A percentile compares a stretch with the other conserved stretches of the same genome.
Evolutionary conservation across 2,329 filamentous ascomycete genomes (phyloP).

Genomic region (Cladosporium phlei): DNA sequence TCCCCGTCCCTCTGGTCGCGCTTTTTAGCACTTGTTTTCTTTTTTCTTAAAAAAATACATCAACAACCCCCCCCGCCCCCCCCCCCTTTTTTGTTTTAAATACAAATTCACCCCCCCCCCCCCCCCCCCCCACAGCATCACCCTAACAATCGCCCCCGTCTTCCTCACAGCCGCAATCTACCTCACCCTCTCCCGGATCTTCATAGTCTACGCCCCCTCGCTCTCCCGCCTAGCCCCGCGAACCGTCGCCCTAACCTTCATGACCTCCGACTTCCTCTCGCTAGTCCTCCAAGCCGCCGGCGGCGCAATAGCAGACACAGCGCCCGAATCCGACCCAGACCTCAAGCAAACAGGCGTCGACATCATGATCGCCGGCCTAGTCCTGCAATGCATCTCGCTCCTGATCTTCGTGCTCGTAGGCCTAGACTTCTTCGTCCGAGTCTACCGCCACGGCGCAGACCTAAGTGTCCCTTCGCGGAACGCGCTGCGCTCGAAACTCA

Average conservation of each 20-base stretch:
- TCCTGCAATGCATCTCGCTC: conserved; percentile 57
- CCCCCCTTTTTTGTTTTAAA: too few relatives aligned
- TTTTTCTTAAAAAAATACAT: too few relatives aligned
- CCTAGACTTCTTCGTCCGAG: conserved; percentile 7
- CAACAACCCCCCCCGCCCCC: too few relatives aligned
- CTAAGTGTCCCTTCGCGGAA: neutral
- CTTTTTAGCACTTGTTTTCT: too few relatives aligned
- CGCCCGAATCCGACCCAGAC: conserved; percentile 27
- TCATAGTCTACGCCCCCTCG: conserved; percentile 33
- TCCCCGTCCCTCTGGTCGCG: too few relatives aligned
- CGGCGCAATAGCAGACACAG: conserved; percentile 38
- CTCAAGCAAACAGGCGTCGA: conserved; percentile 45
- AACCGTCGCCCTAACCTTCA: conserved; percentile 50
- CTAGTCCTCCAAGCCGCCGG: conserved; percentile 53
- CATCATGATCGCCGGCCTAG: conserved; percentile 61
- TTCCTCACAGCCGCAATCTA: conserved; percentile 45
- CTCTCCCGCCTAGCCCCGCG: conserved; percentile 24
- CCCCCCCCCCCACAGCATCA: conserved; percentile 30
- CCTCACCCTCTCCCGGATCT: conserved; percentile 40
- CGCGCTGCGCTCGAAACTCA: conserved; percentile 12
- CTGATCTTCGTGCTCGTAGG: conserved; percentile 45
- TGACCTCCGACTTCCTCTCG: conserved; percentile 51
- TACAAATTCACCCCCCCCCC: too few relatives aligned
- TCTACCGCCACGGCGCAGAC: neutral
- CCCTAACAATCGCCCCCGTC: conserved; percentile 42